Evolutionary conservation across 2,329 filamentous ascomycete species (phyloP).

Genomic region (Dactylellina sp.): DNA sequence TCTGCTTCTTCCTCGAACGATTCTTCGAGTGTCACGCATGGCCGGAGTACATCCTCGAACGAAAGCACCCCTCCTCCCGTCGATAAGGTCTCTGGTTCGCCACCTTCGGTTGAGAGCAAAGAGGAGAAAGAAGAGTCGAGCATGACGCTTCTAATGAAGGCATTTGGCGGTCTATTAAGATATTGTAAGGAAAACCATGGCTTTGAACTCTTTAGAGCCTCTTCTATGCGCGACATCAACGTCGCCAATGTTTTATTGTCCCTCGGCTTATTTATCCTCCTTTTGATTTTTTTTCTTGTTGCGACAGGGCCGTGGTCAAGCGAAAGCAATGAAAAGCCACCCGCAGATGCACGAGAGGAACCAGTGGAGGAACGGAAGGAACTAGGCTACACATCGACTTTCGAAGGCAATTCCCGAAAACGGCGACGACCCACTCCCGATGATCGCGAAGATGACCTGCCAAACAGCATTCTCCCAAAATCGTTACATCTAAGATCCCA

Average conservation of each 20-base stretch:
- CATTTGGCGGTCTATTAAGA: slow-evolving; percentile 1
- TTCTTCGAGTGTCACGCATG: slow-evolving; percentile 30
- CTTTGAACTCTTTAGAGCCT: not conserved
- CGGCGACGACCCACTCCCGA: slow-evolving; percentile 40
- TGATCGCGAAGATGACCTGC: slow-evolving; percentile 6
- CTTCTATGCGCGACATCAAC: not conserved
- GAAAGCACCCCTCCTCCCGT: slow-evolving; percentile 16
- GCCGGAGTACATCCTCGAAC: slow-evolving; percentile 10
- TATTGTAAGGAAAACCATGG: slow-evolving; percentile 13
- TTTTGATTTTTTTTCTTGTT: slow-evolving; percentile 7
- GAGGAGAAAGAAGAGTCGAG: slow-evolving; percentile 5
- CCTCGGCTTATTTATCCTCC: slow-evolving; percentile 14
- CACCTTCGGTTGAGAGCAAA: slow-evolving; percentile 4
- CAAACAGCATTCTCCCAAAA: slow-evolving; percentile 11
- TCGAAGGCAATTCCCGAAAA: slow-evolving; percentile 46
- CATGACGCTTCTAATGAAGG: slow-evolving; percentile 2
- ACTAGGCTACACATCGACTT: slow-evolving; percentile 39
- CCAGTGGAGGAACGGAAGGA: slow-evolving; percentile 38
- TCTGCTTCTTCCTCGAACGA: slow-evolving; percentile 25
- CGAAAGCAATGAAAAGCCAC: slow-evolving; percentile 2
- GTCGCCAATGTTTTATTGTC: slow-evolving; percentile 4
- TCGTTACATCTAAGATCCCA: slow-evolving; percentile 5
- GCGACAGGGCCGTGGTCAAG: not conserved
- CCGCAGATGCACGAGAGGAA: slow-evolving; percentile 17
- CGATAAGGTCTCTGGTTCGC: not conserved